Evolutionary conservation across 2,329 filamentous ascomycete species (phyloP).

Genomic region (Dactylellina sp.): DNA sequence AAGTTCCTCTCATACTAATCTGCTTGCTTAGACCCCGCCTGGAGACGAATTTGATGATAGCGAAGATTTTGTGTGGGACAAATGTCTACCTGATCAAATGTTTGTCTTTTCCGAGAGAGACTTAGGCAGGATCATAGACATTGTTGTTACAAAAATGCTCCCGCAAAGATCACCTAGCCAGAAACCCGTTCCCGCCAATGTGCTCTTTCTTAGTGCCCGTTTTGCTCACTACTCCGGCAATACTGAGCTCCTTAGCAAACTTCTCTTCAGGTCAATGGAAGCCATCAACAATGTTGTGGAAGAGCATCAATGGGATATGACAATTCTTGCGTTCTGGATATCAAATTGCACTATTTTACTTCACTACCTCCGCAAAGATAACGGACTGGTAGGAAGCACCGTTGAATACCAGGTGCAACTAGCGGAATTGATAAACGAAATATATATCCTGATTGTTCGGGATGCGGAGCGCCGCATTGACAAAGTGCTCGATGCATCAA

Average conservation of each 20-base stretch:
- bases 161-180: slow-evolving; percentile 95
- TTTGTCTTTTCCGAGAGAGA: slow-evolving; percentile 98
- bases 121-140: slow-evolving; percentile 88
- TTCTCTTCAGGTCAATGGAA: slow-evolving; percentile 88
- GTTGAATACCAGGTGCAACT: slow-evolving; percentile 91
- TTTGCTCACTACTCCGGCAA: slow-evolving; percentile 98
- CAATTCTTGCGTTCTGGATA: slow-evolving; percentile 97
- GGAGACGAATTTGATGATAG: slow-evolving; percentile 88
- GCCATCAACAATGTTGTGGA: slow-evolving; percentile 99
- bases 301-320: slow-evolving; percentile 98
- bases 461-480: slow-evolving; percentile 96
- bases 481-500: slow-evolving; percentile 90
- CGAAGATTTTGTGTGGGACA: slow-evolving; percentile 95
- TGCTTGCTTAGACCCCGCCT: slow-evolving; percentile 64
- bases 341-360: slow-evolving; percentile 95
- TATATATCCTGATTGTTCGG: slow-evolving; percentile 95
- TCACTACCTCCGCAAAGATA: slow-evolving; percentile 96
- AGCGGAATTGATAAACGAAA: slow-evolving; percentile 95
- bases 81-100: slow-evolving; percentile 97
- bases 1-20: slow-evolving; percentile 12
- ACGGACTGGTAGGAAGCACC: slow-evolving; percentile 81
- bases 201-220: slow-evolving; percentile 92
- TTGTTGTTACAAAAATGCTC: slow-evolving; percentile 98
- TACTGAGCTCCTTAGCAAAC: slow-evolving; percentile 80
- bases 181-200: slow-evolving; percentile 96